Base-by-base conservation (phyloP, 2,329 filamentous ascomycete genomes). In the Hymenoscyphus linearis region DNA sequence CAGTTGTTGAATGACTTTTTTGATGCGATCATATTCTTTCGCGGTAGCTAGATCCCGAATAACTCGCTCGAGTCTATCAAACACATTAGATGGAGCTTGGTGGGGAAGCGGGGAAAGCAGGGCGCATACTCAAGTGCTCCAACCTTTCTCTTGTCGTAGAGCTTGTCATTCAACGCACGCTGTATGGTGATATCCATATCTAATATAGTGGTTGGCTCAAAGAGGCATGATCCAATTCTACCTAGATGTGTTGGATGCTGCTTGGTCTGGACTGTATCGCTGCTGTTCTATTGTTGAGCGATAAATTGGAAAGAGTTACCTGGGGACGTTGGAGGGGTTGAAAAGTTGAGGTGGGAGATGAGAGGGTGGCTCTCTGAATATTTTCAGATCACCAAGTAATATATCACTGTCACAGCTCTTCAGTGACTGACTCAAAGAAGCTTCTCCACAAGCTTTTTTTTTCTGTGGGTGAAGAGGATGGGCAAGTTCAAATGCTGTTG, bases 81-180 rank as follows among this genome's bases (percentile, higher is more conserved):
- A 22, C 34, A 52, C 14, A 53, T 67, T 14, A 69, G 64, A 26
- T 40, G n/a, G 35, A 36, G 55, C 27, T 36, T 31, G 18, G 9
- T 40, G 34, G 14, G 56, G 7, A 16, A 31, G 31, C 31, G 22
- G 37, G 56, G 50, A 79, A 31, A 36, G 40, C 12, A 9, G 22
- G 31, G 16, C 55, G 55, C 89, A 72, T 86, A 96, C 92, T 99
- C 95, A 61, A 99, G 85, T 70, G 96, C 95, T 66, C 95, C 95
- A 72, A 92, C 88, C 77, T 99, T 99, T 74, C 96, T 86, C 81
- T 96, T 96, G 74, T 99, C 95, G 76, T 99, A 99, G 73, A 98
- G 88, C 84, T 97, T 99, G 79, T 99, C 95, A 74, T 96, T 96
- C 74, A 99, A 82, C 68, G 93, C 84, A 70, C 93, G 90, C 77